Base-by-base conservation (phyloP, 2,329 filamentous ascomycete genomes). In the Exophiala mesophila region DNA sequence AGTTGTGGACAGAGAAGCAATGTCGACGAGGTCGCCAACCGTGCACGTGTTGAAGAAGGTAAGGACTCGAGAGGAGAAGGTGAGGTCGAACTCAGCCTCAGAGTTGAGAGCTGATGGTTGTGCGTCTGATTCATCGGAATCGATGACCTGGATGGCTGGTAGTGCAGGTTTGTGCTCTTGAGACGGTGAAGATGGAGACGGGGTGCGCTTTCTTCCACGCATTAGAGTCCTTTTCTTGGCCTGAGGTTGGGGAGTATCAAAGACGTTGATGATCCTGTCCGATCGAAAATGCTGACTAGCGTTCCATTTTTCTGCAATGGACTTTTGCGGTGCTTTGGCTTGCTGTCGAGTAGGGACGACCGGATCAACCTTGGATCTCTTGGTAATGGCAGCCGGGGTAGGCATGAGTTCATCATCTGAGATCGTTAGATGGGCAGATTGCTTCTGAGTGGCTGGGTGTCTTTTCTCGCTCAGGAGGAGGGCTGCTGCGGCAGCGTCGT, bases 1-100 rank as follows among this genome's bases (percentile, higher is more conserved):
- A 4, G 81, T 77, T 52, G 83, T 76, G 24, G 83, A 82, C 46
- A 85, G 80, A 21, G 81, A 82, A 1, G 87, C 87, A 47, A 96
- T 82, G 54, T 94, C 89, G 2, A 84, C 78, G 30, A 98, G 76
- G 44, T 90, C 86, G 24, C 82, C 76, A 7, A 78, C 68, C 4
- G 80, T 78, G 60, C 86, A 92, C 0, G 73, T 79, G 58, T 97
- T 97, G 63, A 98, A 81, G 57, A 88, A 94, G 5, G 80, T 74
- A 19, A 97, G 69, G 5, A 96, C 77, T 41, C 74, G 74, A 3
- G 57, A 58, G 20, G 78, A 71, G 29, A 78, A 60, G 4, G 43
- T 40, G 7, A 24, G 31, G n/a, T 41, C 36, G 17, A 8, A 59
- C 12, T 64, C 62, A 37, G 68, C 64, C 18, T 69, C 66, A 31